Evolutionary conservation across 257 asterid genomes (phyloP), one percentile per base, ranked within the genome.

Genomic region (Marsdenia floribunda): DNA sequence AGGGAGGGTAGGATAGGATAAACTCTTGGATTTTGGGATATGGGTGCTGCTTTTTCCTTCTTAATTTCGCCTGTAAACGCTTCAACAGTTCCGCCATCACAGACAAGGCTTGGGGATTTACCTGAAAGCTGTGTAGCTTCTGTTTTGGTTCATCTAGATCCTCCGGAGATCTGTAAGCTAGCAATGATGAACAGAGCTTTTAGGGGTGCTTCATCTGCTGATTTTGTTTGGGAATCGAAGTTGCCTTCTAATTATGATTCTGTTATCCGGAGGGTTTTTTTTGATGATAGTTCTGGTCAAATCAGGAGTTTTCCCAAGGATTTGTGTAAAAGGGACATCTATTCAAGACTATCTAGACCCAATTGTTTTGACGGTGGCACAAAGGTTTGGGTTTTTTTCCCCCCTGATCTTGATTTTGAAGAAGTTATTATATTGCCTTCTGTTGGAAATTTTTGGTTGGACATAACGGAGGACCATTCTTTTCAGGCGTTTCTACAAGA

Each of bases 41-140:
- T 90, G 96, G 96, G 96, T 71, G 63, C 87, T 57, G 83, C 82
- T 0, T 81, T 86, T 54, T 90, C 96, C 3, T 74, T 72, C 3
- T 60, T 79, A 59, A 60, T 78, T 71, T 11, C 76, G 54, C 73
- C 71, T 18, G 60, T 75, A 35, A 71, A 68, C 77, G 19, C 81
- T 18, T 55, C 77, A 21, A 19, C 71, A 8, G 57, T 70, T 8
- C 38, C 78, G 55, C 33, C 81, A 67, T 59, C 84, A 76, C 81
- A 70, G 47, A 44, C 87, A 0, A 84, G 87, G 15, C 75, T 89
- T 57, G 98, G 96, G 66, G 92, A 89, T 72, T 85, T 90, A 82
- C 96, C 97, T 74, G 97, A 89, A 82, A 81, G 96, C 71, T 90
- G 96, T 21, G 91, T 90, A 63, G 98, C 96, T 47, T 79, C 90